A percentile compares a stretch with the other conserved stretches of the same genome.
phyloP scores from a whole-genome alignment of 2,329 filamentous ascomycete genomes.

The Fusarium xylarioides region DNA sequence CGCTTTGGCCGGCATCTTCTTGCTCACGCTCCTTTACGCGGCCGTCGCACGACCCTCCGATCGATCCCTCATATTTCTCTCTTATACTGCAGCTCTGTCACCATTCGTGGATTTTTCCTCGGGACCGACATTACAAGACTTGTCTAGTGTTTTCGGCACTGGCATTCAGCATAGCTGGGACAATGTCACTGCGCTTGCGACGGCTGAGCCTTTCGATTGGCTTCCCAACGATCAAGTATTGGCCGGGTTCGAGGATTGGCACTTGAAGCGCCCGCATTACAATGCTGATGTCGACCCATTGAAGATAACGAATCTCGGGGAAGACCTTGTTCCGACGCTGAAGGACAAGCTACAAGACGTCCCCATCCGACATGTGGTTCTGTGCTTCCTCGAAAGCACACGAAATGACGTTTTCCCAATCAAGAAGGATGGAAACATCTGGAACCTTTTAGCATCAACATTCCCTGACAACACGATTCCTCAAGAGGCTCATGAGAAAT shows the following conservation, averaged over 20 bases:
- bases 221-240: constrained; percentile 38
- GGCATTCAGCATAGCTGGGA: constrained; percentile 43
- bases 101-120: constrained; percentile 48
- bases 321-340: constrained; percentile 43
- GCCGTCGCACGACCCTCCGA: constrained; percentile 42
- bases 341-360: constrained; percentile 41
- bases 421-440: constrained; percentile 51
- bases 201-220: constrained; percentile 38
- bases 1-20: not conserved
- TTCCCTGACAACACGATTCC: constrained; percentile 47
- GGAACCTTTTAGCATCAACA: constrained; percentile 44
- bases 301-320: constrained; percentile 51
- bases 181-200: constrained; percentile 42
- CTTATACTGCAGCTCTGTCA: constrained; percentile 47
- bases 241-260: constrained; percentile 45
- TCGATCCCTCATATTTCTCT: constrained; percentile 47
- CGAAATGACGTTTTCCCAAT: constrained; percentile 57
- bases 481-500: constrained; percentile 38
- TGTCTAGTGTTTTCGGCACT: constrained; percentile 34
- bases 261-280: constrained; percentile 45
- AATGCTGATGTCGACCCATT: constrained; percentile 50
- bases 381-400: constrained; percentile 56
- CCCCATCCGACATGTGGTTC: constrained; percentile 53
- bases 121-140: constrained; percentile 37
- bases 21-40: constrained; percentile 34